Base-by-base conservation (phyloP, 352 stramenopile genomes). In the Pythium aquatile region DNA sequence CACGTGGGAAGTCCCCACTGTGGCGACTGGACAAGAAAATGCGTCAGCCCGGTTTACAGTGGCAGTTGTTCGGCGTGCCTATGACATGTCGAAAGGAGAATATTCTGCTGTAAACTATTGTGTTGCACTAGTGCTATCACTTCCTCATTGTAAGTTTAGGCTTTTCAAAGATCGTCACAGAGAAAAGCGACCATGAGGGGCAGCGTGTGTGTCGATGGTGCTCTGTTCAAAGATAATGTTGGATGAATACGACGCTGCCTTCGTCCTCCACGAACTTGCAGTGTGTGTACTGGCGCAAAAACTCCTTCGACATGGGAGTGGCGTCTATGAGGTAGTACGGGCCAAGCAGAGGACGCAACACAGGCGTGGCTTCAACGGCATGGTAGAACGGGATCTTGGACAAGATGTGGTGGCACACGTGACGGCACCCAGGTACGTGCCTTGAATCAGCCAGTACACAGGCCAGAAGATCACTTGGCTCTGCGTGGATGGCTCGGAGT, bases 321-420 rank as follows among this genome's bases (percentile, higher is more conserved):
- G 83, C 72, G 74, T 99, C 96, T 70, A 98, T 98, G 14, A 98
- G 80, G 74, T 98, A 98, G 75, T 98, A 98, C 68, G 97, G 97
- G 69, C 93, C 93, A 47, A 99, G 77, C 57, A 94, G 83, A 8
- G 84, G 92, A 77, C 96, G 96, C 61, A 99, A 88, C 49, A 91
- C 88, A 48, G 93, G 75, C 9, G 97, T 99, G 13, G 97, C 97
- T 62, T 99, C 94, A 56, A 94, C 71, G 8, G 96, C 97, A 78
- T 99, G 95, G 87, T 99, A 99, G 76, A 98, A 98, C 17, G 97
- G 97, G 92, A 99, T 98, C 82, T 99, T 98, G 74, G 96, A 98
- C 76, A 99, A 99, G 55, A 99, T 90, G 78, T 99, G 97, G 79
- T 99, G 97, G 56, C 83, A 91, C 58, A 99, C 96, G 80, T 99